These are phyloP conservation scores for Stromatinia cepivora DNA, from an alignment of 2,329 filamentous ascomycete genomes.

Conservation along the genomic window DNA sequence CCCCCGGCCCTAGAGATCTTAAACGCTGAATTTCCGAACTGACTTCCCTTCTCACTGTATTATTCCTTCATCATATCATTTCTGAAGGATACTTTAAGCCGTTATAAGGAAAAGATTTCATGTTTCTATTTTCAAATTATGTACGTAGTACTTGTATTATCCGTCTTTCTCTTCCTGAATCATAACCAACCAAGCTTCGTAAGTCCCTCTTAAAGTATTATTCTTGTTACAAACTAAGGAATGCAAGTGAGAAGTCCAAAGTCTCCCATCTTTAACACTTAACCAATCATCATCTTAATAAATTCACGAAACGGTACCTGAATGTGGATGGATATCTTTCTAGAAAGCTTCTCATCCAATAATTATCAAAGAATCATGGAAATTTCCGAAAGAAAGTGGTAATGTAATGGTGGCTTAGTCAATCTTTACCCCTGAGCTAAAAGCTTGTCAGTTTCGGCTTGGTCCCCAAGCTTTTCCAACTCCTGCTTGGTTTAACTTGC, in stretches of 20 bases:
- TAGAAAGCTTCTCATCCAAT: constrained; percentile 4
- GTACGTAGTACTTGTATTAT: neutral
- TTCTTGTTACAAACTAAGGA: constrained; percentile 17
- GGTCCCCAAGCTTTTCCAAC: neutral
- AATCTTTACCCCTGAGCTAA: constrained; percentile 17
- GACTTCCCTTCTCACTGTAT: neutral
- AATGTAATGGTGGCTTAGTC: constrained; percentile 13
- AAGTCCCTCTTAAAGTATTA: neutral
- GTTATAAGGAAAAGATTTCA: neutral
- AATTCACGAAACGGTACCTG: constrained; percentile 14
- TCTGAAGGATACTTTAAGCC: neutral
- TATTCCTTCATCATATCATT: neutral
- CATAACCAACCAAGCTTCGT: constrained; percentile 15
- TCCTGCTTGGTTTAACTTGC: constrained; percentile 5
- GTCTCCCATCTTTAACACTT: neutral
- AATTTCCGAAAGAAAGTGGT: neutral
- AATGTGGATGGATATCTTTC: neutral
- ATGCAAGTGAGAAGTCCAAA: constrained; percentile 8
- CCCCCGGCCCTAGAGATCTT: neutral
- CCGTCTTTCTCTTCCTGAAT: neutral
- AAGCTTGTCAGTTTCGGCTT: constrained; percentile 6
- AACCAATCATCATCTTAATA: neutral
- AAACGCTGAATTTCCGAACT: neutral
- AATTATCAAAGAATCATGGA: neutral
- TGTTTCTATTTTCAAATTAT: constrained; percentile 13